Evolutionary conservation across 345 rosid genomes (phyloP).

Genomic region (Camelina neglecta): DNA sequence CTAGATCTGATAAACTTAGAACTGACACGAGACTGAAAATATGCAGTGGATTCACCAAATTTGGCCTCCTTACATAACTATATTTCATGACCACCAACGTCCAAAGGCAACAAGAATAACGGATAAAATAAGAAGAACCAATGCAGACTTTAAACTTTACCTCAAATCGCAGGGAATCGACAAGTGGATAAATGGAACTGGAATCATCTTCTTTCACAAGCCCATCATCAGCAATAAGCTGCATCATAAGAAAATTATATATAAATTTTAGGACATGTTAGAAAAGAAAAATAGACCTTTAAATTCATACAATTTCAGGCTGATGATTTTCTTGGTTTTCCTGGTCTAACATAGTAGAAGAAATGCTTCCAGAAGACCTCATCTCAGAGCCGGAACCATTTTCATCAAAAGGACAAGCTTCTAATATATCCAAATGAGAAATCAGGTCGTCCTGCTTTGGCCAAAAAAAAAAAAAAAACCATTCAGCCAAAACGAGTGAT

Average conservation of each 20-base stretch:
- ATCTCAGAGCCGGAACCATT: conserved; percentile 40
- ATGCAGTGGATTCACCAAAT: conserved; percentile 27
- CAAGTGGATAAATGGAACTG: conserved; percentile 43
- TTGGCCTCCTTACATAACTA: conserved; percentile 20
- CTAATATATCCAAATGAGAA: conserved; percentile 43
- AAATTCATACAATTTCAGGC: conserved; percentile 46
- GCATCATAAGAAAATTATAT: conserved; percentile 19
- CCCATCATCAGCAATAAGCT: conserved; percentile 40
- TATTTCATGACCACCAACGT: conserved; percentile 1
- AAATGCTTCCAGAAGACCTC: conserved; percentile 36
- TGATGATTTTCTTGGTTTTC: conserved; percentile 43
- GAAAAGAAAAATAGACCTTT: conserved; percentile 15
- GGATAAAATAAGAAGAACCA: conserved; percentile 16
- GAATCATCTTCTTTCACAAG: conserved; percentile 47
- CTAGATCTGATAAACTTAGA: conserved; percentile 19
- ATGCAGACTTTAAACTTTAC: conserved; percentile 48
- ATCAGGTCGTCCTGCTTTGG: conserved; percentile 41
- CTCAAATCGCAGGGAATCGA: conserved; percentile 75
- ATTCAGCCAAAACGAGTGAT: conserved; percentile 32
- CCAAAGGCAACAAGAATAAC: conserved; percentile 8
- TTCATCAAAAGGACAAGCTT: conserved; percentile 35
- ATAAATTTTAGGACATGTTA: conserved; percentile 11
- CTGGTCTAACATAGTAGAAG: conserved; percentile 39
- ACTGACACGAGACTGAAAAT: conserved; percentile 1
- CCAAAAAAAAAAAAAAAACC: not conserved